Base-by-base conservation (phyloP, 2,329 filamentous ascomycete species). In the Epichloe sibirici region DNA sequence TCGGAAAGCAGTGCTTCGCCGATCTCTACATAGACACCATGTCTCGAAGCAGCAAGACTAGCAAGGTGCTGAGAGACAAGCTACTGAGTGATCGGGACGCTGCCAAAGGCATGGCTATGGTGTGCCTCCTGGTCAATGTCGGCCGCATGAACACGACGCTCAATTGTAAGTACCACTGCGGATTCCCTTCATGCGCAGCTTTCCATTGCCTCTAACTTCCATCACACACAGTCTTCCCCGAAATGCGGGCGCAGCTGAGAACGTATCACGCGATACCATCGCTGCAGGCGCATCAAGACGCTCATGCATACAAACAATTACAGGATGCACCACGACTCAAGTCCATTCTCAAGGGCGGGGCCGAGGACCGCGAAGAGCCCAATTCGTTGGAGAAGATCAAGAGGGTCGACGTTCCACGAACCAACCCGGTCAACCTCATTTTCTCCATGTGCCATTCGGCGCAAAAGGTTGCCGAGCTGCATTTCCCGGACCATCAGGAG, bases 261-360 rank as follows among this genome's bases (percentile, higher is more conserved):
- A 98, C 93, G 38, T 98, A 98, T 71, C 93, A 98, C 66, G 91
- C 93, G 12, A 98, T 98, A 59, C 93, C 93, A 13, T 96, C 90
- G 1, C 76, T 98, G 6, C 93, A 98, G 71, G 91, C 91, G 45
- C 87, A 90, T 59, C 90, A 96, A 69, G 93, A 97, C 62, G 85
- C 90, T 11, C 91, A 93, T 60, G 90, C 91, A 51, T 97, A 98
- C 76, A 98, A 98, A 65, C 93, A 97, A 63, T 77, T 98, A 6
- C 93, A 98, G 69, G 93, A 98, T 71, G 93, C 93, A 2, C 93
- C 93, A 3, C 82, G 93, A 45, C 75, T 98, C 45, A 98, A 98
- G 67, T 97, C 91, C 1, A 98, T 98, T 57, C 76, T 98, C 38
- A 98, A 98, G 67, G 93, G 93, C 12, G 93, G 91, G 13, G 93